Conservation (phyloP, 306 rosid species). For the Albizia julibrissin region DNA sequence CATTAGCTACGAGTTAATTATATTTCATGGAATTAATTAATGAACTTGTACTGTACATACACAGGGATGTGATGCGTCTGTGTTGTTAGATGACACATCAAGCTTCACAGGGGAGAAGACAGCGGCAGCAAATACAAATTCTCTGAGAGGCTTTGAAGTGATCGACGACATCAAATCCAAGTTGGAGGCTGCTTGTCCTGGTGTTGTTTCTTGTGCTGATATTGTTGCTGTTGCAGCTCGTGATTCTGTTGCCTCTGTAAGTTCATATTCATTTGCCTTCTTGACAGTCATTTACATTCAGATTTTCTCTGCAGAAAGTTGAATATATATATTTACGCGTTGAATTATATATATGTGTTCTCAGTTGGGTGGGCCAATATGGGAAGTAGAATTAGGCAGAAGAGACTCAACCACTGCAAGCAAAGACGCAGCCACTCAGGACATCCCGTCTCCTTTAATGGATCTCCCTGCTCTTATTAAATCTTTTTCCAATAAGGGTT, state of each 20-base stretch:
- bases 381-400: slow-evolving; percentile 67
- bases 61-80: slow-evolving; percentile 83
- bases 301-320: background rate
- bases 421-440: slow-evolving; percentile 55
- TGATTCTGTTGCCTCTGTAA: slow-evolving; percentile 65
- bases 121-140: slow-evolving; percentile 57
- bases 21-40: background rate
- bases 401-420: slow-evolving; percentile 76
- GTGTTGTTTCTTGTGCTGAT: slow-evolving; percentile 74
- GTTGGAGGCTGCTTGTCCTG: slow-evolving; percentile 63
- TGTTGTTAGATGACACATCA: slow-evolving; percentile 67
- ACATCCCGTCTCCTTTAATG: slow-evolving; percentile 65
- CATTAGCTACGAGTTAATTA: background rate
- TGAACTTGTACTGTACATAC: background rate
- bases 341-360: background rate
- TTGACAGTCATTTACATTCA: background rate
- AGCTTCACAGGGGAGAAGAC: slow-evolving; percentile 69
- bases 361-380: slow-evolving; percentile 70
- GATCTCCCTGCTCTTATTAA: slow-evolving; percentile 52
- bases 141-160: slow-evolving; percentile 69
- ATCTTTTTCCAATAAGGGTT: slow-evolving; percentile 62
- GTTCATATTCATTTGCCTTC: slow-evolving; percentile 3
- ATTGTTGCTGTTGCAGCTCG: slow-evolving; percentile 70
- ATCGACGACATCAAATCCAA: slow-evolving; percentile 62
- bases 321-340: background rate